Percentiles rank a stretch among this genome's conserved stretches.
These are phyloP conservation scores for Neofusicoccum ribis DNA, from an alignment of 2,329 filamentous ascomycete genomes.

Conservation along the genomic window DNA sequence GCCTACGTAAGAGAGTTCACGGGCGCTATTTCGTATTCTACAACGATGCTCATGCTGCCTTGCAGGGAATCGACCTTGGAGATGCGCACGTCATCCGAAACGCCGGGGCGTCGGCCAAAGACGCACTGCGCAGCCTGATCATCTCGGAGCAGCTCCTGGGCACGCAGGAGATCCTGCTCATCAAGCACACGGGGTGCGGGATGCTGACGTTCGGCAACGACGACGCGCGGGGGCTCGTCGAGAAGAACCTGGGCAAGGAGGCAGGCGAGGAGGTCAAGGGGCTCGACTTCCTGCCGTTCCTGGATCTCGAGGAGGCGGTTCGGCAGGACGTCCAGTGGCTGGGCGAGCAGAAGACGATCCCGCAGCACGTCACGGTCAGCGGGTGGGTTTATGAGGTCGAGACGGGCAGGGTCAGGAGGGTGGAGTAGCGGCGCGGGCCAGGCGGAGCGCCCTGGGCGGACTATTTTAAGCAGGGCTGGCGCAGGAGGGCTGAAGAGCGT, in stretches of 20 bases:
- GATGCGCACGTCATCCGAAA: constrained; percentile 80
- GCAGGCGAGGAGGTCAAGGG: constrained; percentile 48
- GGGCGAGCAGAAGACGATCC: constrained; percentile 56
- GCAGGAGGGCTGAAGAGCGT: not conserved
- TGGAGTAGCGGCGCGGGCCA: constrained; percentile 36
- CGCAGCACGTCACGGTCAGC: constrained; percentile 61
- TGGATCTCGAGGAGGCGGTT: constrained; percentile 64
- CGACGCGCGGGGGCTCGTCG: constrained; percentile 57
- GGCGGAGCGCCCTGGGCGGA: not conserved
- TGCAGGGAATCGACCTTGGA: constrained; percentile 68
- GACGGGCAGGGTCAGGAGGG: constrained; percentile 61
- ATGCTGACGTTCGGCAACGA: constrained; percentile 69
- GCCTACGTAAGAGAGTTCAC: constrained; percentile 38
- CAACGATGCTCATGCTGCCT: not conserved
- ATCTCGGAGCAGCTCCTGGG: constrained; percentile 79
- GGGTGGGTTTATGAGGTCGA: constrained; percentile 80
- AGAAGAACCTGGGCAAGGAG: constrained; percentile 57
- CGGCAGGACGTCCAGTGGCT: constrained; percentile 66
- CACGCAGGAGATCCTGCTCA: constrained; percentile 70
- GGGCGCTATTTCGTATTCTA: not conserved
- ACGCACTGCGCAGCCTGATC: constrained; percentile 71
- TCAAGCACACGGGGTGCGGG: constrained; percentile 75
- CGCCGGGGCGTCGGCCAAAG: constrained; percentile 52
- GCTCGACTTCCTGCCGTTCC: constrained; percentile 67
- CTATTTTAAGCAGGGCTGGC: not conserved